Evolutionary conservation across 1,139 yeast genomes (phyloP).

Genomic region (Hemisphaericaspora subhashii): DNA sequence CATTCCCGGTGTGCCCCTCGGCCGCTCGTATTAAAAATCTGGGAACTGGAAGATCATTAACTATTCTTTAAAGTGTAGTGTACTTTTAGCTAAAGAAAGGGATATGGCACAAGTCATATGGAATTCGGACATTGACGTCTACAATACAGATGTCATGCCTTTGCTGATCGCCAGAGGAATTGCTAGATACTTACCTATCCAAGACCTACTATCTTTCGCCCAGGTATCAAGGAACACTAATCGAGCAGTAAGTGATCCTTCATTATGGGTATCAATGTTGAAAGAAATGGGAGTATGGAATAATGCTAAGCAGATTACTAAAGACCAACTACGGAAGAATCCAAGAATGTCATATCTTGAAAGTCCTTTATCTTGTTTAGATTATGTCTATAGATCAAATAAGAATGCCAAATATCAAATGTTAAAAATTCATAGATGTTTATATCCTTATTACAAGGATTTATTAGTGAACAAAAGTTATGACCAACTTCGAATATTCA

Average conservation of each 20-base stretch:
- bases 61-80: too few species aligned
- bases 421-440: slow-evolving; percentile 38
- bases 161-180: slow-evolving; percentile 37
- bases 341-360: slow-evolving; percentile 11
- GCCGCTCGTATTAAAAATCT: too few species aligned
- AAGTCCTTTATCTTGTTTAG: slow-evolving; percentile 41
- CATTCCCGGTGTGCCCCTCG: too few species aligned
- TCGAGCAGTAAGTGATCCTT: slow-evolving; percentile 36
- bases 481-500: slow-evolving; percentile 49
- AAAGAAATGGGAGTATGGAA: slow-evolving; percentile 52
- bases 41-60: too few species aligned
- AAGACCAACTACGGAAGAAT: slow-evolving; percentile 10
- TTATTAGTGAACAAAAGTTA: slow-evolving; percentile 46
- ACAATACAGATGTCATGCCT: slow-evolving; percentile 44
- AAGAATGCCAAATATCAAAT: slow-evolving; percentile 46
- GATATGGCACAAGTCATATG: slow-evolving; percentile 52
- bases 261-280: slow-evolving; percentile 55
- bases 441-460: slow-evolving; percentile 49
- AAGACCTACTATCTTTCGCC: slow-evolving; percentile 37
- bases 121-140: slow-evolving; percentile 51
- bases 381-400: slow-evolving; percentile 38
- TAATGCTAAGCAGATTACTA: slow-evolving; percentile 13
- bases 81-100: too few species aligned
- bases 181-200: slow-evolving; percentile 35
- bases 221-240: slow-evolving; percentile 40